Evolutionary conservation across 2,329 filamentous ascomycete species (phyloP), one percentile per base, ranked within the genome.

Genomic region (Colletotrichum sojae): DNA sequence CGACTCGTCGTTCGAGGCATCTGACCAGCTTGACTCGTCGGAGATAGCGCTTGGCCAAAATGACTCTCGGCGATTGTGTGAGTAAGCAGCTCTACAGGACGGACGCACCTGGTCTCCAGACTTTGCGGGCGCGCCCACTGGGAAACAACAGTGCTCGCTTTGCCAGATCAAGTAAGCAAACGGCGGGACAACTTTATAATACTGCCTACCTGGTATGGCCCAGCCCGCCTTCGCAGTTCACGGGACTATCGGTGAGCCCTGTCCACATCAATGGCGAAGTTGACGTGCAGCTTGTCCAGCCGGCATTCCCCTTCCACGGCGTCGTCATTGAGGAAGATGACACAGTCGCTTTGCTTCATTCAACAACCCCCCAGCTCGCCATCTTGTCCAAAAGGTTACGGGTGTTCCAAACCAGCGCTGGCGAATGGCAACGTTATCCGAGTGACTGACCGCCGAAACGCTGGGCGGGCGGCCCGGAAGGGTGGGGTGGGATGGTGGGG

Each of bases 361-460:
- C 9, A 22, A 16, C 16, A 49, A 49, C 20, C 16, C n/a, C 45
- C 46, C n/a, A 22, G n/a, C 8, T 36, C 8, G 10, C 31, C 31
- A 36, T 36, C 46, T 49, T 49, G 3, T 6, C n/a, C 18, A 18
- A 43, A 43, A 15, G 12, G 5, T 22, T 12, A 12, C 5, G 46
- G n/a, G n/a, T 12, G 1, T 60, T 36, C 8, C 46, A 61, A 61
- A 61, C 48, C 15, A 43, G 58, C 18, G 52, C 4, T 16, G 27
- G 31, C 57, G 46, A 52, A 60, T 60, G 27, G 52, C 27, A 51
- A 46, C 57, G 52, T 39, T 10, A 43, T 9, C 27, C 46, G 46
- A 60, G n/a, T 18, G 58, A 53, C 15, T 52, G 36, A 43, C 27
- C n/a, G 46, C 48, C 36, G 36, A 61, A 51, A 52, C 31, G 13